A percentile compares a stretch with the other conserved stretches of the same genome.
Conservation (phyloP, 306 rosid genomes). For the Inga laurina region DNA sequence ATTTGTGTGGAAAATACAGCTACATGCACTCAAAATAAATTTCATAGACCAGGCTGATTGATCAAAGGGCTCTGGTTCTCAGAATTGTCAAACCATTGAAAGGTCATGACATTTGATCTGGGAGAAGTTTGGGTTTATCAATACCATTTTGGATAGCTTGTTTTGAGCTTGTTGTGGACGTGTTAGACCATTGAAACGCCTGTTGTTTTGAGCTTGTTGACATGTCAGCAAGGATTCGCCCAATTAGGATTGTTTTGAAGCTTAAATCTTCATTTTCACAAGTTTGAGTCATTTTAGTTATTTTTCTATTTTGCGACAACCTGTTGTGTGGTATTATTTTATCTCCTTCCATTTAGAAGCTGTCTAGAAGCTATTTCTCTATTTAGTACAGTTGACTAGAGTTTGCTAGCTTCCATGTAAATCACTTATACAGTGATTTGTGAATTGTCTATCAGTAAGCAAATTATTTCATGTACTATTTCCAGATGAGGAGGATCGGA, state of each 20-base stretch:
- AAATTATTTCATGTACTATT: neutral
- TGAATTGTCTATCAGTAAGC: neutral
- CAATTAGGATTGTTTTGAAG: neutral
- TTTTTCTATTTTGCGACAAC: neutral
- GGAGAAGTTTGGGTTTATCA: neutral
- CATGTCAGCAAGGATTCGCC: neutral
- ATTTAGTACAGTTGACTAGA: neutral
- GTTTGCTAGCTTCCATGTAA: neutral
- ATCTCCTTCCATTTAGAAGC: neutral
- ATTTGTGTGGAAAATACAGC: neutral
- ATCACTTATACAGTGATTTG: neutral
- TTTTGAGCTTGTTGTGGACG: neutral
- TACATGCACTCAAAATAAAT: neutral
- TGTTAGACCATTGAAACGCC: neutral
- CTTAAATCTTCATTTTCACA: neutral
- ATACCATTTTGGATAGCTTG: neutral
- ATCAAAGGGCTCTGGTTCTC: neutral
- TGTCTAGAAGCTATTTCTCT: neutral
- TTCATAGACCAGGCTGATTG: neutral
- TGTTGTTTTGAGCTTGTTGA: neutral
- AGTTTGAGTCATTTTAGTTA: neutral
- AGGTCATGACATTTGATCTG: neutral
- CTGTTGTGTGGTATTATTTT: neutral
- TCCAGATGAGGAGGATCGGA: slow-evolving; percentile 89
- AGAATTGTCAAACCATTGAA: neutral